These are phyloP conservation scores for Penicillium coprophilum DNA, from an alignment of 495 filamentous ascomycete genomes.

Conservation along the genomic window DNA sequence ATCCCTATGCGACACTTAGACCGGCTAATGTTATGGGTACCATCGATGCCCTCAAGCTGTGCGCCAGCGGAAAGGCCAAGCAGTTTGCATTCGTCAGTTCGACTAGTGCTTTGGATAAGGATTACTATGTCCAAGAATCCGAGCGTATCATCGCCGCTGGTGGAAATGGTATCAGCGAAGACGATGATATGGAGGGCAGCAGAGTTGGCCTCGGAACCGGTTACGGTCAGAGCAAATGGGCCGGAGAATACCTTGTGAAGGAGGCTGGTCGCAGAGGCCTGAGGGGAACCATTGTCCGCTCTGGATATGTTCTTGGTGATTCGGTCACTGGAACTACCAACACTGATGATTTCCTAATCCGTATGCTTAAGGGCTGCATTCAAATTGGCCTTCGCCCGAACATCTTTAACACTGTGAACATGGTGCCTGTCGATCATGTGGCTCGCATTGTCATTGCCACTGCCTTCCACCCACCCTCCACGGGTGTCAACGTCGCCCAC, in stretches of 20 bases:
- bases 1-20: constrained; percentile 72
- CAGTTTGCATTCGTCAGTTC: constrained; percentile 80
- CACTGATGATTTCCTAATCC: constrained; percentile 90
- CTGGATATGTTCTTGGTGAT: constrained; percentile 85
- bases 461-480: constrained; percentile 57
- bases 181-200: constrained; percentile 65
- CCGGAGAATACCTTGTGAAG: constrained; percentile 73
- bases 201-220: constrained; percentile 70
- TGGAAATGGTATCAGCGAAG: constrained; percentile 57
- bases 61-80: constrained; percentile 76
- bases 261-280: constrained; percentile 80
- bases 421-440: constrained; percentile 85
- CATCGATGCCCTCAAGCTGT: constrained; percentile 73
- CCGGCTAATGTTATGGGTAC: constrained; percentile 80
- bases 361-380: constrained; percentile 85
- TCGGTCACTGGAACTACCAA: constrained; percentile 68
- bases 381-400: constrained; percentile 71
- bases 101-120: constrained; percentile 78
- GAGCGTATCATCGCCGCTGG: constrained; percentile 55
- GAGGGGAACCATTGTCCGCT: constrained; percentile 71
- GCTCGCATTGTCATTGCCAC: constrained; percentile 73
- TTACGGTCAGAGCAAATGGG: constrained; percentile 92
- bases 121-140: constrained; percentile 74
- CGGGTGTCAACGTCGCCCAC: constrained; percentile 63
- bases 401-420: constrained; percentile 87